Base-by-base conservation (phyloP, 257 asterid genomes). In the Forsythia suspensa region DNA sequence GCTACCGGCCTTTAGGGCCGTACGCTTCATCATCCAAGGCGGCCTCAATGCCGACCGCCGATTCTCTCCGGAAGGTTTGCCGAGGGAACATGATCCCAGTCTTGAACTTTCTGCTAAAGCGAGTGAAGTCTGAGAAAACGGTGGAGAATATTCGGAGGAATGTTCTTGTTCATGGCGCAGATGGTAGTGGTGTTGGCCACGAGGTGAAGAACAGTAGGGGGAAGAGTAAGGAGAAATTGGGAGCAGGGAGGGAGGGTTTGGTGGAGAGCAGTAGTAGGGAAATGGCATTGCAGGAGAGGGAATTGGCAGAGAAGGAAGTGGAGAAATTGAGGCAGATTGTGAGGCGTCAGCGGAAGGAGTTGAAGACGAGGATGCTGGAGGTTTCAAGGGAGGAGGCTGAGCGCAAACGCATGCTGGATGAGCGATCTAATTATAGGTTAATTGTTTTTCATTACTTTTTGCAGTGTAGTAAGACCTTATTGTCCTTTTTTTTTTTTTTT, bases 81-180 rank as follows among this genome's bases (percentile, higher is more conserved):
- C 96, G 99, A 3, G 99, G 99, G 77, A 96, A 96, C 78, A 94
- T 94, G 98, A 92, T 96, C 51, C 98, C 98, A 4, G 90, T 96
- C 15, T 96, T 97, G 99, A 91, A 69, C 80, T 96, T 91, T 34
- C 81, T 96, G 70, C 78, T 94, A 18, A 90, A 77, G 73, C 87
- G 99, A 80, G 99, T 96, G 76, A 96, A 96, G 80, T 96, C 99
- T 46, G 98, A 96, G 82, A 96, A 96, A 86, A 96, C 96, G 51
- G 99, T 94, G 41, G 98, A 96, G 80, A 92, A 84, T 69, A 92
- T 96, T 42, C 93, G 96, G 66, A 84, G 95, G 74, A 96, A 94
- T 82, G 94, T 96, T 83, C 85, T 96, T 5, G 98, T 96, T 51
- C 99, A 94, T 15, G 98, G 99, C 0, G 91, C 85, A 24, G 91